phyloP scores from a whole-genome alignment of 257 asterid species.

The Primulina huaijiensis region DNA sequence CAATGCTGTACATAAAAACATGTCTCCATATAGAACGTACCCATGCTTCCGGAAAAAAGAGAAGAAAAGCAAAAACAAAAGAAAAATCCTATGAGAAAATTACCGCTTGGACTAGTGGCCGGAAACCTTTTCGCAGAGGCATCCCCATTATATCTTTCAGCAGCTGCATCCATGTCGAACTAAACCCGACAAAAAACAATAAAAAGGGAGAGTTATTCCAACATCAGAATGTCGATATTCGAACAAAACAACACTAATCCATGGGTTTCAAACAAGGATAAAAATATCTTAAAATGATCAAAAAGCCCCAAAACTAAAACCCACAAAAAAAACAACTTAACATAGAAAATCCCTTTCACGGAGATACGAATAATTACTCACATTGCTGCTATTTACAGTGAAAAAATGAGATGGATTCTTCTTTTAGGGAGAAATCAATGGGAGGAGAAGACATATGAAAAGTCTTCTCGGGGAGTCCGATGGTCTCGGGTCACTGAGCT shows the following conservation, averaged over 20 bases:
- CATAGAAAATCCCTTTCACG: too few species aligned
- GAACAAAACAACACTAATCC: conserved; percentile 9
- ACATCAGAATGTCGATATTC: conserved; percentile 27
- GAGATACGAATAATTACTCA: not conserved
- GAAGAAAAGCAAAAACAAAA: not conserved
- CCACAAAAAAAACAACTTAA: not conserved
- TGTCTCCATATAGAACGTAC: not conserved
- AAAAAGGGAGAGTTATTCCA: conserved; percentile 8
- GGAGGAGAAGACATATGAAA: not conserved
- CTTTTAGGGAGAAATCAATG: not conserved
- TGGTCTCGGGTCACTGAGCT: not conserved
- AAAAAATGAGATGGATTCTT: not conserved
- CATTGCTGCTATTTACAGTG: not conserved
- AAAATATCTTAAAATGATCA: not conserved
- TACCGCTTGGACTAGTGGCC: conserved; percentile 44
- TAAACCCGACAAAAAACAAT: conserved; percentile 21
- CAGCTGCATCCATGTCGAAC: conserved; percentile 44
- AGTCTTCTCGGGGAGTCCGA: not conserved
- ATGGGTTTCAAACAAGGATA: too few species aligned
- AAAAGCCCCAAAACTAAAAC: not conserved
- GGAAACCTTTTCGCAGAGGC: conserved; percentile 43
- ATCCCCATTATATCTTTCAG: conserved; percentile 29
- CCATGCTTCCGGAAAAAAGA: not conserved
- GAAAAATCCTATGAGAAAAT: not conserved
- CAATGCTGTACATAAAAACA: not conserved